phyloP scores from a whole-genome alignment of 2,329 filamentous ascomycete genomes.

The Colletotrichum horii region DNA sequence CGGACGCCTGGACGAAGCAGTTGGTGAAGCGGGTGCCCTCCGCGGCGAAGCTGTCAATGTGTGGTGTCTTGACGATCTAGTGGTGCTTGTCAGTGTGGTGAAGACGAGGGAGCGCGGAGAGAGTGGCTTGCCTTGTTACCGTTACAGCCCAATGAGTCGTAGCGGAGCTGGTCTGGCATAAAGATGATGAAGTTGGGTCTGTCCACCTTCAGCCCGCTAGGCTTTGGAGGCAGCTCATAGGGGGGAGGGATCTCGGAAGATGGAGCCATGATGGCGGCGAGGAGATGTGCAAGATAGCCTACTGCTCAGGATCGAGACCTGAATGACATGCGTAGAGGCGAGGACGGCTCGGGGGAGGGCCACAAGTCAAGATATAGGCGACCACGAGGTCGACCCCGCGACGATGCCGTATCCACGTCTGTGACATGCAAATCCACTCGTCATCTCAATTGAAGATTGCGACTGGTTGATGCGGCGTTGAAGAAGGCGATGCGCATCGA shows the following conservation, averaged over 20 bases:
- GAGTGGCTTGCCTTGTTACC: slow-evolving; percentile 16
- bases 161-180: slow-evolving; percentile 53
- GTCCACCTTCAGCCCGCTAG: slow-evolving; percentile 18
- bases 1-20: slow-evolving; percentile 49
- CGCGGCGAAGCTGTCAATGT: slow-evolving; percentile 45
- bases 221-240: slow-evolving; percentile 9
- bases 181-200: slow-evolving; percentile 46
- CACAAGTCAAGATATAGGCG: neutral
- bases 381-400: neutral
- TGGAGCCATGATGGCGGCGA: neutral
- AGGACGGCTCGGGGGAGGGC: neutral
- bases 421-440: neutral
- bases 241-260: neutral
- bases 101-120: neutral
- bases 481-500: neutral
- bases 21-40: slow-evolving; percentile 47
- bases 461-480: neutral
- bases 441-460: neutral
- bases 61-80: slow-evolving; percentile 37
- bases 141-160: slow-evolving; percentile 45
- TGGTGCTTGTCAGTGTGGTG: neutral
- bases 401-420: neutral
- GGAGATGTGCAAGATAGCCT: neutral
- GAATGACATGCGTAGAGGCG: neutral
- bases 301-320: neutral